Base-by-base conservation (phyloP, 176 grass and related monocot genomes). In the Dendrocalamus sinicus region DNA sequence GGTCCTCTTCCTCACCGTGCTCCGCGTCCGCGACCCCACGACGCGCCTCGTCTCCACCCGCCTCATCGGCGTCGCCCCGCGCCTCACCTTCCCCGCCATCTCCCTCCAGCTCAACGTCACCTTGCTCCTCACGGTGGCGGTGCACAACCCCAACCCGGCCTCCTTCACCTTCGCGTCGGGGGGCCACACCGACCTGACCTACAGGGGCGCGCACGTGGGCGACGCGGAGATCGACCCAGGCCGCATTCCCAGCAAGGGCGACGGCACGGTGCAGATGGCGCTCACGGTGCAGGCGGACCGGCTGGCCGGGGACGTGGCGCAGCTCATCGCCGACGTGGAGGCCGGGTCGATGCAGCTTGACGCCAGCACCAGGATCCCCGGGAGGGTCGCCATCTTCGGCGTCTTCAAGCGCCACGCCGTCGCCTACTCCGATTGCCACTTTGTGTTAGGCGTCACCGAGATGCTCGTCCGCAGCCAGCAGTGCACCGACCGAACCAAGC, bases 91-190 rank as follows among this genome's bases (percentile, higher is more conserved):
- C 41, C 91, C 89, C 3, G 10, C 83, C 12, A 0, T 58, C 2
- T 68, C 26, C 1, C 2, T 95, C 57, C 26, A 89, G 72, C 75
- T 93, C 69, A 93, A 96, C 84, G 72, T 93, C 47, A 96, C 91
- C 6, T 75, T 96, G 1, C 74, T 91, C 69, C 60, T 96, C 66
- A 61, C 78, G 2, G 89, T 89, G 20, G 47, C 57, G 9, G 85
- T 97, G 11, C 58, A 84, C 74, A 97, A 97, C 89, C 94, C 89
- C 37, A 97, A 97, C 77, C 88, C 83, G 77, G 91, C 91, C 28
- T 70, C 85, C 77, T 97, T 97, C 91, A 8, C 87, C 43, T 63
- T 89, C 67, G 6, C 8, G 22, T 23, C 30, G 12, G 65, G 70
- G 2, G 87, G 91, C 16, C 91, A 72, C 70, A 62, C 89, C 16